phyloP scores from a whole-genome alignment of 139 green algal species.

The Auxenochlorella pyrenoidosa region DNA sequence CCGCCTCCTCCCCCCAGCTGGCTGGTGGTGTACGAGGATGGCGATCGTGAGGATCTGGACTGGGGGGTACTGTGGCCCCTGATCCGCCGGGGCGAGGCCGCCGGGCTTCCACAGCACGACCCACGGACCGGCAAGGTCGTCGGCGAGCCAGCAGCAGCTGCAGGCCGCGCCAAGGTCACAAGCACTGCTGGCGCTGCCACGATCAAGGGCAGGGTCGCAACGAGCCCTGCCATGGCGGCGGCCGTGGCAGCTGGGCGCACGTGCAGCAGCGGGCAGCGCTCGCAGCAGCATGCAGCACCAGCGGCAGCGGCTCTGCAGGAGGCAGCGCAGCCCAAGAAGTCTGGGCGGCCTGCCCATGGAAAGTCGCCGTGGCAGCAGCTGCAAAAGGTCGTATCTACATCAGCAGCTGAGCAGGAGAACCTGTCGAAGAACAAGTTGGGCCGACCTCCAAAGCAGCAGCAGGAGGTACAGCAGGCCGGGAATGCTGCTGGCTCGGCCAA shows the following conservation, averaged over 20 bases:
- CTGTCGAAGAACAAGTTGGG: background rate
- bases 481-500: background rate
- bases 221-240: too few species aligned
- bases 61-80: background rate
- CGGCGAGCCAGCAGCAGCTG: background rate
- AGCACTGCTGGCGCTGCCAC: too few species aligned
- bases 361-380: background rate
- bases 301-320: background rate
- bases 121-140: background rate
- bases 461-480: background rate
- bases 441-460: background rate
- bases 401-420: background rate
- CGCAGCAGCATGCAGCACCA: background rate
- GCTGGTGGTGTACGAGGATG: constrained; percentile 31
- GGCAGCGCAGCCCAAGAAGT: background rate
- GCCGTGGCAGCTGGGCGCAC: too few species aligned
- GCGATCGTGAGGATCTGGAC: constrained; percentile 38
- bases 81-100: constrained; percentile 12
- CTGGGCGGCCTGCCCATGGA: background rate
- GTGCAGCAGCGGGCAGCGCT: background rate
- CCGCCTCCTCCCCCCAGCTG: constrained; percentile 3
- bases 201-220: too few species aligned
- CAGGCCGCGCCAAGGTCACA: background rate
- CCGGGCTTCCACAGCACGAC: background rate
- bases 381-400: background rate